These are phyloP conservation scores for Nissolia schottii DNA, from an alignment of 306 rosid species.

Conservation along the genomic window DNA sequence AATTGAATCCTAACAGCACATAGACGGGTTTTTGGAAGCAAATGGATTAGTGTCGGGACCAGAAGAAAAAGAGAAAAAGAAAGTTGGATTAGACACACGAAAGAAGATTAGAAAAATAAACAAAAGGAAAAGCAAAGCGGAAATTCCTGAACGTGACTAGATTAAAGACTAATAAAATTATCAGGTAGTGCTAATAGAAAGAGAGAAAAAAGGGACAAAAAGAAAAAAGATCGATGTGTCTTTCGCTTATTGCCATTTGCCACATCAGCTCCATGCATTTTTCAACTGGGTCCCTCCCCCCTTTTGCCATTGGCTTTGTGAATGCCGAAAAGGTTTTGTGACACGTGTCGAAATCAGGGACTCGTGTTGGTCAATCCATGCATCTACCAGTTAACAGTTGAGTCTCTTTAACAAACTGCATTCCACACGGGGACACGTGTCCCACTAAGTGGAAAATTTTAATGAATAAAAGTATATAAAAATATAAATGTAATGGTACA, in stretches of 20 bases:
- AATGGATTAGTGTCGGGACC: neutral
- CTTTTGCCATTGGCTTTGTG: neutral
- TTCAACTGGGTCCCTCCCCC: neutral
- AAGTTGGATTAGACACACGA: neutral
- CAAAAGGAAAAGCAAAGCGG: neutral
- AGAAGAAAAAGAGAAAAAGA: neutral
- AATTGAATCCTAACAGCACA: neutral
- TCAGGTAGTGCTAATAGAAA: neutral
- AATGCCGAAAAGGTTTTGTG: neutral
- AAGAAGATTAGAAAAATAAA: neutral
- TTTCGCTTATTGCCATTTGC: conserved; percentile 15
- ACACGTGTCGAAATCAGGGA: neutral
- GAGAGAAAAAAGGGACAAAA: neutral
- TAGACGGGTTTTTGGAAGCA: neutral
- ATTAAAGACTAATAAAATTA: neutral
- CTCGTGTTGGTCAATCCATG: conserved; percentile 30
- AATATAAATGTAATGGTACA: neutral
- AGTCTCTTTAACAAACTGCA: neutral
- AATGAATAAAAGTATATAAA: neutral
- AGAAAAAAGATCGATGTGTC: neutral
- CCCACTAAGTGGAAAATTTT: neutral
- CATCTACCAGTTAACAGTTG: neutral
- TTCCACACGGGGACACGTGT: conserved; percentile 27
- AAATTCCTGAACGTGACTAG: neutral
- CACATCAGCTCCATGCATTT: conserved; percentile 25